These are phyloP conservation scores for Verbascum thapsus DNA, from an alignment of 257 asterid species.

Conservation along the genomic window DNA sequence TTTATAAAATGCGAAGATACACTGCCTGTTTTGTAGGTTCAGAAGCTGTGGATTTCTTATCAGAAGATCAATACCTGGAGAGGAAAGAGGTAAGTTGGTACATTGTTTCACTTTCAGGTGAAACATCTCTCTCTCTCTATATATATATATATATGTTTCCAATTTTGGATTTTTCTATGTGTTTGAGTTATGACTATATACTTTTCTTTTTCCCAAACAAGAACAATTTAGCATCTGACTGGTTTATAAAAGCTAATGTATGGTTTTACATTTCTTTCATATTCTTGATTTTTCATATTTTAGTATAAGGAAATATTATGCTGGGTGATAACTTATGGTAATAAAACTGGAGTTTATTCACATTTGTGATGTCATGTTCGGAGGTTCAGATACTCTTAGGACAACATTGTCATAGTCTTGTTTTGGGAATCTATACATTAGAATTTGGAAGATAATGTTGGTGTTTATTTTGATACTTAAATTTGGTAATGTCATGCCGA, in stretches of 20 bases:
- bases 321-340: slow-evolving; percentile 8
- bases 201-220: neutral
- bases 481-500: neutral
- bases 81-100: slow-evolving; percentile 70
- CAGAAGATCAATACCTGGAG: slow-evolving; percentile 90
- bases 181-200: neutral
- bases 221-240: neutral
- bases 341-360: neutral
- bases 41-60: slow-evolving; percentile 85
- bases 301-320: neutral
- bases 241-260: neutral
- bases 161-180: neutral
- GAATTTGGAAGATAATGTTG: neutral
- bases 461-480: neutral
- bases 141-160: neutral
- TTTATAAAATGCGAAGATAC: slow-evolving; percentile 73
- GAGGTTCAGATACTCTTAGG: neutral
- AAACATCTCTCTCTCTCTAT: neutral
- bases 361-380: neutral
- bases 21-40: slow-evolving; percentile 73
- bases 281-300: neutral
- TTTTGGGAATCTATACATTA: slow-evolving; percentile 3
- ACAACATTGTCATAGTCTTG: neutral
- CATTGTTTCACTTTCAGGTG: slow-evolving; percentile 21
- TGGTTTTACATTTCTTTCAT: neutral